Evolutionary conservation across 1,284 basidiomycete species (phyloP).

Genomic region (Boletus semigastroideus): DNA sequence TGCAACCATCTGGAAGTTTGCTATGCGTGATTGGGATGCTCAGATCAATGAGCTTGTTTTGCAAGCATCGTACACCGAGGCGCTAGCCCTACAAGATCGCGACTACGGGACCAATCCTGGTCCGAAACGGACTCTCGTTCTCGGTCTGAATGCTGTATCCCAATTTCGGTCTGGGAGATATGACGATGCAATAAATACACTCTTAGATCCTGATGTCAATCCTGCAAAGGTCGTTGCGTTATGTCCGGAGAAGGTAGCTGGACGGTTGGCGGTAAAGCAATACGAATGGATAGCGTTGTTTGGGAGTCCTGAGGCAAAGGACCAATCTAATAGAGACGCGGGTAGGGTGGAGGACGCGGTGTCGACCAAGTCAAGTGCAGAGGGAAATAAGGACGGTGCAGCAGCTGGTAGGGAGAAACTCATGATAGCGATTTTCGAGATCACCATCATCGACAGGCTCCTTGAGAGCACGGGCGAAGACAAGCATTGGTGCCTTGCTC

Average conservation of each 20-base stretch:
- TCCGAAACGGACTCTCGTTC: conserved; percentile 55
- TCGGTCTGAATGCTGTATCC: conserved; percentile 72
- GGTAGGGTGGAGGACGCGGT: conserved; percentile 29
- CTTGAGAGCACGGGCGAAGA: conserved; percentile 50
- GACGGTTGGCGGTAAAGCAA: conserved; percentile 68
- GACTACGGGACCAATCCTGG: conserved; percentile 40
- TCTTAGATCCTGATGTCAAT: conserved; percentile 87
- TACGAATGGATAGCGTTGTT: conserved; percentile 85
- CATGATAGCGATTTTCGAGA: conserved; percentile 30
- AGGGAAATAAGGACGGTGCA: conserved; percentile 8
- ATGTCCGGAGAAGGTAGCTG: conserved; percentile 82
- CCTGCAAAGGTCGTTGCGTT: conserved; percentile 93
- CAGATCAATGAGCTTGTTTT: conserved; percentile 86
- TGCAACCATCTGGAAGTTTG: conserved; percentile 75
- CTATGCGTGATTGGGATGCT: conserved; percentile 71
- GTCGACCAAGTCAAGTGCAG: conserved; percentile 30
- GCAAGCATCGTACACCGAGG: conserved; percentile 75
- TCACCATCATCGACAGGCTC: conserved; percentile 46
- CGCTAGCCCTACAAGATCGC: conserved; percentile 75
- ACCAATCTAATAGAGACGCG: conserved; percentile 3
- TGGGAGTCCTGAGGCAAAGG: conserved; percentile 61
- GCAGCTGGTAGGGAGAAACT: conserved; percentile 26
- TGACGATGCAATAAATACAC: conserved; percentile 81
- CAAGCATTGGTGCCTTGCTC: conserved; percentile 52
- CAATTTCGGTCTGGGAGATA: conserved; percentile 71